Evolutionary conservation across 331 rosid genomes (phyloP).

Genomic region (Acacia pycnantha): DNA sequence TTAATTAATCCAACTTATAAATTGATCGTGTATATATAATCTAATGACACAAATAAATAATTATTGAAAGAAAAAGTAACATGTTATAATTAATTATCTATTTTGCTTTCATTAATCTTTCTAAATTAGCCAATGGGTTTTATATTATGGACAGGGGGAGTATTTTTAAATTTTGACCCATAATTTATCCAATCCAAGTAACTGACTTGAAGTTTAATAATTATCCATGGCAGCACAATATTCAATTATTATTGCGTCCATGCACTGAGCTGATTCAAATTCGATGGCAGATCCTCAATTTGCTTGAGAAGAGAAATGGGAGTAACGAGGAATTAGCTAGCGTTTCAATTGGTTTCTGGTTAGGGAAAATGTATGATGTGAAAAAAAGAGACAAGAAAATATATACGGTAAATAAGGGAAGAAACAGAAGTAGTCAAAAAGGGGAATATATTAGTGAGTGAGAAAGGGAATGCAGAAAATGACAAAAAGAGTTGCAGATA

Average conservation of each 20-base stretch:
- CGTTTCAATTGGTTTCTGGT: neutral
- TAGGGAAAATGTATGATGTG: neutral
- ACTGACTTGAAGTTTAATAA: neutral
- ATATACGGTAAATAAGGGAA: neutral
- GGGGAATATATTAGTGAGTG: neutral
- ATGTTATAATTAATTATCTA: too few species aligned
- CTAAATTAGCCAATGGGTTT: too few species aligned
- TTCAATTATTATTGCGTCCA: too few species aligned
- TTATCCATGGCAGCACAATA: neutral
- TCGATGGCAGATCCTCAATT: neutral
- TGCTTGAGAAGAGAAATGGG: neutral
- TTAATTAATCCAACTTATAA: too few species aligned
- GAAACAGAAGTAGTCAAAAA: neutral
- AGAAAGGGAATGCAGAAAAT: neutral
- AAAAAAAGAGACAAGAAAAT: neutral
- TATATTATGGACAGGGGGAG: too few species aligned
- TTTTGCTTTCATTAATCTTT: too few species aligned
- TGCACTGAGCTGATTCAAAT: neutral
- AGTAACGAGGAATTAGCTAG: neutral
- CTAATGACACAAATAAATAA: too few species aligned
- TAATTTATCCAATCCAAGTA: neutral
- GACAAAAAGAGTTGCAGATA: slow-evolving; percentile 2
- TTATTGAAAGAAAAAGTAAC: too few species aligned
- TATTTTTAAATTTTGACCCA: neutral
- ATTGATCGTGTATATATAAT: too few species aligned